Evolutionary conservation across 2,329 filamentous ascomycete genomes (phyloP).

Genomic region (Colletotrichum zoysiae): DNA sequence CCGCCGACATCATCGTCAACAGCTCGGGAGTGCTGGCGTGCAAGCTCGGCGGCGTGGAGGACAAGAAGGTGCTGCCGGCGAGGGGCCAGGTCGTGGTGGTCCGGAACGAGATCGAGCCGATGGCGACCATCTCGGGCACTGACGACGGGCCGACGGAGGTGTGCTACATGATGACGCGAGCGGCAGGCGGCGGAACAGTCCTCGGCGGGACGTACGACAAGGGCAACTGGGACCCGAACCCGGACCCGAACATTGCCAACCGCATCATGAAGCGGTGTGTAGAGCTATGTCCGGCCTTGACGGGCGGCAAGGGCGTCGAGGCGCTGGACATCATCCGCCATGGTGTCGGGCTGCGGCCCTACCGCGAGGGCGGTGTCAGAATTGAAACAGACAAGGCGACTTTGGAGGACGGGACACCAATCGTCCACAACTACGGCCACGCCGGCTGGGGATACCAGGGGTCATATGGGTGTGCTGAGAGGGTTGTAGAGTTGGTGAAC

Average conservation of each 20-base stretch:
- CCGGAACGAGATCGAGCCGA: slow-evolving; percentile 79
- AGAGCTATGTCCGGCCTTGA: slow-evolving; percentile 73
- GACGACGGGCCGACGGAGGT: slow-evolving; percentile 81
- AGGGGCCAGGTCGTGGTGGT: slow-evolving; percentile 84
- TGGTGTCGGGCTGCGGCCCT: slow-evolving; percentile 84
- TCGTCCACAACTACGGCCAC: slow-evolving; percentile 88
- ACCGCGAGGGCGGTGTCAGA: slow-evolving; percentile 78
- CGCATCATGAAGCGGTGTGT: slow-evolving; percentile 87
- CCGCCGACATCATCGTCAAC: slow-evolving; percentile 76
- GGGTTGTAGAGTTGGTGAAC: slow-evolving; percentile 74
- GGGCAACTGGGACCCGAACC: slow-evolving; percentile 81
- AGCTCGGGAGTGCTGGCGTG: slow-evolving; percentile 76
- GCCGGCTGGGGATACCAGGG: slow-evolving; percentile 82
- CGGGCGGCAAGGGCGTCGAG: slow-evolving; percentile 75
- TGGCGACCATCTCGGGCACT: slow-evolving; percentile 78
- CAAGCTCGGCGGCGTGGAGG: slow-evolving; percentile 76
- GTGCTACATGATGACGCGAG: slow-evolving; percentile 85
- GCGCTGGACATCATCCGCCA: slow-evolving; percentile 82
- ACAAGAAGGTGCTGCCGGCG: slow-evolving; percentile 72
- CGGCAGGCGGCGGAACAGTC: slow-evolving; percentile 83
- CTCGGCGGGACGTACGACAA: slow-evolving; percentile 89
- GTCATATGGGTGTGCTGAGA: slow-evolving; percentile 77
- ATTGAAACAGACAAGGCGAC: slow-evolving; percentile 77
- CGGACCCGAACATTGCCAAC: slow-evolving; percentile 82
- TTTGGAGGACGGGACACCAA: slow-evolving; percentile 66